A percentile compares a stretch with the other conserved stretches of the same genome.
These are phyloP conservation scores for Phycomyces blakesleeanus DNA, from an alignment of 192 early-diverging fungal genomes.

Conservation along the genomic window DNA sequence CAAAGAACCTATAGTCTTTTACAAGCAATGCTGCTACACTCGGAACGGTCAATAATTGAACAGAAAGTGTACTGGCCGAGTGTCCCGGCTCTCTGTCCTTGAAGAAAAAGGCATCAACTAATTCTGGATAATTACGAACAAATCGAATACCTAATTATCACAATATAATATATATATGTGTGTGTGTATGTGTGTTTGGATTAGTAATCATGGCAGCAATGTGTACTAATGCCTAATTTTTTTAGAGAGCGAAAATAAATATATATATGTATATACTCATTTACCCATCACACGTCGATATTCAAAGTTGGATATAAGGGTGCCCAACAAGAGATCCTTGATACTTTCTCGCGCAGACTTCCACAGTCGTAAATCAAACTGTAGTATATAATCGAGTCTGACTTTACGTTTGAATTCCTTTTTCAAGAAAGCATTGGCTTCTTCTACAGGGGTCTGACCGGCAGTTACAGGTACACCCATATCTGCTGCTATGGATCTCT, in stretches of 20 bases:
- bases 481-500: slow-evolving; percentile 8
- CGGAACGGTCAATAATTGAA: slow-evolving; percentile 92
- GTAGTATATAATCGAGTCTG: slow-evolving; percentile 80
- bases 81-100: slow-evolving; percentile 87
- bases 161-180: too few relatives aligned
- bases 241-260: too few relatives aligned
- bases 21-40: slow-evolving; percentile 82
- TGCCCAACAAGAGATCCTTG: slow-evolving; percentile 83
- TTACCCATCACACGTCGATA: slow-evolving; percentile 74
- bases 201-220: too few relatives aligned
- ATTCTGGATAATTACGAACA: slow-evolving; percentile 77
- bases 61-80: slow-evolving; percentile 84
- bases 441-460: neutral
- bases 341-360: slow-evolving; percentile 73
- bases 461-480: slow-evolving; percentile 14
- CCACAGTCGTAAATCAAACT: slow-evolving; percentile 86
- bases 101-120: slow-evolving; percentile 75
- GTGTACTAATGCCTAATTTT: too few relatives aligned
- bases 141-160: slow-evolving; percentile 58
- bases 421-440: slow-evolving; percentile 14
- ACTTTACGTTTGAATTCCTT: slow-evolving; percentile 52
- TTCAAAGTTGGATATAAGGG: slow-evolving; percentile 72
- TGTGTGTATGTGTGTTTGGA: too few relatives aligned
- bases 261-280: neutral
- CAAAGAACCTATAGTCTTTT: slow-evolving; percentile 71